A percentile compares a stretch with the other conserved stretches of the same genome.
Conservation (phyloP, 805 yeast species). For the Candida maesae region DNA sequence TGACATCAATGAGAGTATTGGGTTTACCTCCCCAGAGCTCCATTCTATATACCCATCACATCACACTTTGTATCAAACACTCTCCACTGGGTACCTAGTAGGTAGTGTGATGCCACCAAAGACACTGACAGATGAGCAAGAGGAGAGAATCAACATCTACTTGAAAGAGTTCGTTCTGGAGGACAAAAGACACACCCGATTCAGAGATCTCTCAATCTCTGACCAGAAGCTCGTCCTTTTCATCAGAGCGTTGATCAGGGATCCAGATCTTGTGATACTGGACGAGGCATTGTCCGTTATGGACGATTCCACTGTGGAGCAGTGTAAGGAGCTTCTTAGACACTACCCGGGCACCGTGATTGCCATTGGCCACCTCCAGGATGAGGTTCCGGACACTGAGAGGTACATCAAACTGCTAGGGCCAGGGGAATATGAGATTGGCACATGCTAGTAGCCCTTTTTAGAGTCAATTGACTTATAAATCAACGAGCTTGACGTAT, state of each 20-base stretch:
- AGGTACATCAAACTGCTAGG: slow-evolving; percentile 32
- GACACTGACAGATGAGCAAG: slow-evolving; percentile 35
- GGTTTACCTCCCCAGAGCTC: slow-evolving; percentile 87
- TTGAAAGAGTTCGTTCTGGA: slow-evolving; percentile 43
- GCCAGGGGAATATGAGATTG: slow-evolving; percentile 36
- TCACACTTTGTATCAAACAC: slow-evolving; percentile 50
- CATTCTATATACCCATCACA: slow-evolving; percentile 77
- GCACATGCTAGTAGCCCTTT: slow-evolving; percentile 10
- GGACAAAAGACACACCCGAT: slow-evolving; percentile 34
- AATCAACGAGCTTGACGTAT: neutral
- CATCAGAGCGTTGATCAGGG: slow-evolving; percentile 70
- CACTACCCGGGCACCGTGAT: slow-evolving; percentile 68
- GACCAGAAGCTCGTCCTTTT: slow-evolving; percentile 78
- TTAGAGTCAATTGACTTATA: neutral
- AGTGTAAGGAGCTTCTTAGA: slow-evolving; percentile 49
- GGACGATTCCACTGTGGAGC: slow-evolving; percentile 58
- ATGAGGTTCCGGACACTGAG: slow-evolving; percentile 76
- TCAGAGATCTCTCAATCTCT: slow-evolving; percentile 57
- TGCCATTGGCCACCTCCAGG: slow-evolving; percentile 72
- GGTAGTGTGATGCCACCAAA: slow-evolving; percentile 59
- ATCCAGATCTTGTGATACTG: slow-evolving; percentile 72
- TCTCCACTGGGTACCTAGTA: slow-evolving; percentile 71
- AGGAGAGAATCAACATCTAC: slow-evolving; percentile 39
- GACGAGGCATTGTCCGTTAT: slow-evolving; percentile 95
- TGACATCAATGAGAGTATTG: slow-evolving; percentile 73